Percentiles rank a stretch among this genome's conserved stretches.
phyloP scores from a whole-genome alignment of 2,329 filamentous ascomycete species.

The Cercospora sp. region DNA sequence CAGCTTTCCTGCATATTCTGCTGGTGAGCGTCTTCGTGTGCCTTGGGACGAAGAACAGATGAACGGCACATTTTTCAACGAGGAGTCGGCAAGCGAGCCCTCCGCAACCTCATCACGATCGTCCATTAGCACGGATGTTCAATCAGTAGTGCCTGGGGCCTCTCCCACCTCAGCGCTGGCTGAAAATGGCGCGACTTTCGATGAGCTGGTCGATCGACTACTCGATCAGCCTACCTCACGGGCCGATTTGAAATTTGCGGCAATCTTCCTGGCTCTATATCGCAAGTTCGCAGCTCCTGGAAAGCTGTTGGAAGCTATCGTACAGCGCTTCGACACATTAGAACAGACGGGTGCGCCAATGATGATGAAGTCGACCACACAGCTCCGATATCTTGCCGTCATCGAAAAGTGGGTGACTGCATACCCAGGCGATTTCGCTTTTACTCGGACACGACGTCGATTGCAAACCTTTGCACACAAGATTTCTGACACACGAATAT shows the following conservation, averaged over 20 bases:
- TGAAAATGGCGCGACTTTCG: conserved; percentile 59
- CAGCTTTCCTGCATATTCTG: conserved; percentile 33
- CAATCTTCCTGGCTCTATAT: conserved; percentile 89
- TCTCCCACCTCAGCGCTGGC: conserved; percentile 37
- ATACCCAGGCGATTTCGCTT: conserved; percentile 92
- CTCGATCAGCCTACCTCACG: conserved; percentile 79
- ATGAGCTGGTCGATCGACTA: conserved; percentile 74
- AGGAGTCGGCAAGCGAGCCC: conserved; percentile 63
- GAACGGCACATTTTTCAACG: conserved; percentile 61
- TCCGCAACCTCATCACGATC: conserved; percentile 67
- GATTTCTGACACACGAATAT: conserved; percentile 76
- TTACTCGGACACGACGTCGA: conserved; percentile 68
- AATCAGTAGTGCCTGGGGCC: conserved; percentile 22
- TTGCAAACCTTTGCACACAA: conserved; percentile 74
- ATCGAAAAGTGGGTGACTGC: conserved; percentile 85
- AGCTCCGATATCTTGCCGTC: conserved; percentile 79
- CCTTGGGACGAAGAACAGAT: conserved; percentile 49
- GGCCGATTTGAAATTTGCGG: conserved; percentile 82
- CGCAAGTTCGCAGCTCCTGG: conserved; percentile 86
- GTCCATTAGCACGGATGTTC: conserved; percentile 63
- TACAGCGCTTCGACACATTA: conserved; percentile 71
- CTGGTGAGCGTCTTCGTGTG: conserved; percentile 35
- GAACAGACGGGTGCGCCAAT: conserved; percentile 67
- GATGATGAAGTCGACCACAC: conserved; percentile 75
- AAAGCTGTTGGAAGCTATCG: conserved; percentile 74